Evolutionary conservation across 2,329 filamentous ascomycete species (phyloP).

Genomic region (Trichoderma harzianum): DNA sequence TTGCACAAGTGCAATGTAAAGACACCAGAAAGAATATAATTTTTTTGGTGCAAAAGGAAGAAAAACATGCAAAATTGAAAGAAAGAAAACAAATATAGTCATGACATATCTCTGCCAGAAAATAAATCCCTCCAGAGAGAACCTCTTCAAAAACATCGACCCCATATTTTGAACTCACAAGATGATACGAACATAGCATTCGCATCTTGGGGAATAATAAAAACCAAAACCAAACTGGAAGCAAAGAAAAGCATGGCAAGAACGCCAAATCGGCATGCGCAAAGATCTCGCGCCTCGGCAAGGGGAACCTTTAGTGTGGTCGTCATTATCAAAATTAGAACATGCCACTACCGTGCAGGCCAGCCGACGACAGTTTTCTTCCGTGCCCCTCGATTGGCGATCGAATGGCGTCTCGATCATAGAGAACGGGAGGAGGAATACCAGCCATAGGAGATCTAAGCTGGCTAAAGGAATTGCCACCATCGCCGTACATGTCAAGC

Average conservation of each 20-base stretch:
- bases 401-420: slow-evolving; percentile 36
- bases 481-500: slow-evolving; percentile 42
- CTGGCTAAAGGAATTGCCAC: slow-evolving; percentile 31
- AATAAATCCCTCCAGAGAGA: not conserved
- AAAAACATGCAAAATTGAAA: not conserved
- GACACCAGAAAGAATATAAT: not conserved
- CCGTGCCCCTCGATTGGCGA: slow-evolving; percentile 32
- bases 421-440: slow-evolving; percentile 35
- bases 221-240: not conserved
- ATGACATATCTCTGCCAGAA: slow-evolving; percentile 3
- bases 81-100: not conserved
- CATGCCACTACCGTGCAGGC: slow-evolving; percentile 54
- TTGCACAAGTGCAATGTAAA: not conserved
- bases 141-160: not conserved
- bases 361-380: slow-evolving; percentile 47
- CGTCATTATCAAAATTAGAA: slow-evolving; percentile 37
- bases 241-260: not conserved
- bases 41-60: not conserved
- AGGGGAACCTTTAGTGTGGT: not conserved
- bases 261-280: not conserved
- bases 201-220: not conserved
- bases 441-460: slow-evolving; percentile 29
- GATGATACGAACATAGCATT: not conserved
- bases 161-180: not conserved
- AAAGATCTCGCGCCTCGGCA: not conserved